Percentiles rank a stretch among this genome's conserved stretches.
These are phyloP conservation scores for Cichorium intybus DNA, from an alignment of 140 eudicot genomes.

Conservation along the genomic window DNA sequence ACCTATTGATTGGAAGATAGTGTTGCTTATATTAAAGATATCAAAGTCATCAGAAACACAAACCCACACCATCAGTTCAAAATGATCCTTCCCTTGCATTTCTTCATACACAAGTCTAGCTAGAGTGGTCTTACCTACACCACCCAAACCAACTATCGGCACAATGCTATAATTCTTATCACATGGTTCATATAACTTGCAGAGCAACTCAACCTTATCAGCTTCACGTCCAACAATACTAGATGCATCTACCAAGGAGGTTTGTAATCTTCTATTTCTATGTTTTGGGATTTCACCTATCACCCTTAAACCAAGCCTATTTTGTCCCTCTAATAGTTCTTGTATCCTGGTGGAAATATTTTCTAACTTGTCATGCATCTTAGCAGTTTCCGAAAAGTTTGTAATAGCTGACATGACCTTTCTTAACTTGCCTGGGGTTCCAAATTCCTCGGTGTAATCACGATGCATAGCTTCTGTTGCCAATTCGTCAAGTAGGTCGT, in stretches of 20 bases:
- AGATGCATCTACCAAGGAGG: background rate
- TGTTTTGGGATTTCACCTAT: background rate
- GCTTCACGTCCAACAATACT: background rate
- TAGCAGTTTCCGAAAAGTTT: background rate
- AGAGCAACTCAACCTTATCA: background rate
- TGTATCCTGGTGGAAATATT: background rate
- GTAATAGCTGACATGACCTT: background rate
- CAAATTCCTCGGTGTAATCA: background rate
- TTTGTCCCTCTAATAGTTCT: background rate
- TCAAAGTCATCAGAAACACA: background rate
- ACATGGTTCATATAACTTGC: background rate
- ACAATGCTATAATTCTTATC: background rate
- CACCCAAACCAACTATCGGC: background rate
- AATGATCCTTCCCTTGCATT: background rate
- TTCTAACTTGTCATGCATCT: background rate
- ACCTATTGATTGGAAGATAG: background rate
- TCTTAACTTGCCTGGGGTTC: background rate
- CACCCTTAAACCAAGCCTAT: background rate
- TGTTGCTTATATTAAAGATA: background rate
- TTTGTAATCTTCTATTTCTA: background rate
- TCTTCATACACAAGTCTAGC: background rate
- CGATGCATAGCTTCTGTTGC: background rate
- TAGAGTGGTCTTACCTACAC: background rate
- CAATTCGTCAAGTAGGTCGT: background rate
- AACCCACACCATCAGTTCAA: background rate